Evolutionary conservation across 176 grass and related monocot species (phyloP).

Genomic region (Olyra latifolia): DNA sequence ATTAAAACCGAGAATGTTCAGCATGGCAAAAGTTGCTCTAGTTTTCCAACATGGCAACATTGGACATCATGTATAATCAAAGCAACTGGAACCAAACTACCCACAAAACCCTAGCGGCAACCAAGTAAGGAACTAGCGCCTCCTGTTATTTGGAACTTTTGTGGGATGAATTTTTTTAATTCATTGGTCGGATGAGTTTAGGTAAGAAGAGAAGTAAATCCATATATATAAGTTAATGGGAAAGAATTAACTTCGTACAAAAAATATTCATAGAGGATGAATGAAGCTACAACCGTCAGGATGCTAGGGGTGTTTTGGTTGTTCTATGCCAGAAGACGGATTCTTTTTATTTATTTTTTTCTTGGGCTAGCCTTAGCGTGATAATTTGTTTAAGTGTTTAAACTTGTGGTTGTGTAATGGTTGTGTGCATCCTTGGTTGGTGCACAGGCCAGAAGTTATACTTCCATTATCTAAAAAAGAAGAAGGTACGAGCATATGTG

Average conservation of each 20-base stretch:
- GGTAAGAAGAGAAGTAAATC: neutral
- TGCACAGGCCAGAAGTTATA: too few species aligned
- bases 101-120: neutral
- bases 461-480: too few species aligned
- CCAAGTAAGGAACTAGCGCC: neutral
- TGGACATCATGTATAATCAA: neutral
- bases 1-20: constrained; percentile 19
- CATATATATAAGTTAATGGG: neutral
- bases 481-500: neutral
- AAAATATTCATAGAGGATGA: neutral
- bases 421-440: too few species aligned
- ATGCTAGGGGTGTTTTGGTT: too few species aligned
- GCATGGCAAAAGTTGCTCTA: neutral
- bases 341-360: too few species aligned
- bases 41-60: neutral
- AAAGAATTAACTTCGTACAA: neutral
- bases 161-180: neutral
- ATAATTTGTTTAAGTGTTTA: too few species aligned
- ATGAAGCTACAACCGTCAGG: too few species aligned
- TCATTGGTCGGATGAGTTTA: neutral
- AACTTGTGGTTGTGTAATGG: too few species aligned
- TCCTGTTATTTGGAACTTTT: neutral
- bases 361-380: too few species aligned
- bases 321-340: too few species aligned
- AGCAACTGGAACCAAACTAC: neutral